phyloP scores from a whole-genome alignment of 768 basidiomycete genomes.

The Brasilioporus rufonigricans region DNA sequence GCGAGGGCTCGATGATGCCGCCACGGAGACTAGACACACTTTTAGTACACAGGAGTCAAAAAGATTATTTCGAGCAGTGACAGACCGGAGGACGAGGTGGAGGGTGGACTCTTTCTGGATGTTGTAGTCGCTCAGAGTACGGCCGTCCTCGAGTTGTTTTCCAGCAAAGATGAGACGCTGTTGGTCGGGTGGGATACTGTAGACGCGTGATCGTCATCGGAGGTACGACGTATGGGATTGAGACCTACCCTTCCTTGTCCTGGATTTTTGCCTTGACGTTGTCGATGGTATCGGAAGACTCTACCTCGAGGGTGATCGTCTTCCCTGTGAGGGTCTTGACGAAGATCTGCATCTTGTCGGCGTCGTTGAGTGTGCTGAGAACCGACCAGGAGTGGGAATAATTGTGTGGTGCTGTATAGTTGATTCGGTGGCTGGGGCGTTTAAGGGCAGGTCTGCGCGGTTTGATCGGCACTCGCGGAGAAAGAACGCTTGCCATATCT shows the following conservation, averaged over 20 bases:
- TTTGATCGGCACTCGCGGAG: slow-evolving; percentile 1
- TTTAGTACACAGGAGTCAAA: background rate
- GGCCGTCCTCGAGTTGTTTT: slow-evolving; percentile 98
- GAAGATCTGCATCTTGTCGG: slow-evolving; percentile 62
- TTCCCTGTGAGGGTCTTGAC: slow-evolving; percentile 79
- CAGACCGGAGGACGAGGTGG: slow-evolving; percentile 92
- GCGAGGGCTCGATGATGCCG: slow-evolving; percentile 98
- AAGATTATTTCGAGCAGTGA: background rate
- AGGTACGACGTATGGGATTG: background rate
- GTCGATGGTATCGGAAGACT: slow-evolving; percentile 29
- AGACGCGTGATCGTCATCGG: slow-evolving; percentile 10
- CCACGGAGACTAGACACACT: slow-evolving; percentile 32
- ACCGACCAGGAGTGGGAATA: slow-evolving; percentile 16
- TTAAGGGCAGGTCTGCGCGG: slow-evolving; percentile 24
- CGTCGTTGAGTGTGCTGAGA: slow-evolving; percentile 4
- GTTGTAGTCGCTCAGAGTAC: slow-evolving; percentile 95
- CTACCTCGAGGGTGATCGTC: slow-evolving; percentile 32
- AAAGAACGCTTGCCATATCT: too few relatives aligned
- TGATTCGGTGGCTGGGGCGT: slow-evolving; percentile 22
- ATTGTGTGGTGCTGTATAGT: slow-evolving; percentile 30
- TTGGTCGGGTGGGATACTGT: slow-evolving; percentile 36
- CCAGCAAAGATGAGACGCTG: slow-evolving; percentile 62
- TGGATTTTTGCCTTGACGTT: slow-evolving; percentile 35
- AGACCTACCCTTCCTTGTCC: slow-evolving; percentile 68
- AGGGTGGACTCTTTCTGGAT: slow-evolving; percentile 98